Evolutionary conservation across 768 basidiomycete genomes (phyloP).

Genomic region (Rhizopogon vesiculosus): DNA sequence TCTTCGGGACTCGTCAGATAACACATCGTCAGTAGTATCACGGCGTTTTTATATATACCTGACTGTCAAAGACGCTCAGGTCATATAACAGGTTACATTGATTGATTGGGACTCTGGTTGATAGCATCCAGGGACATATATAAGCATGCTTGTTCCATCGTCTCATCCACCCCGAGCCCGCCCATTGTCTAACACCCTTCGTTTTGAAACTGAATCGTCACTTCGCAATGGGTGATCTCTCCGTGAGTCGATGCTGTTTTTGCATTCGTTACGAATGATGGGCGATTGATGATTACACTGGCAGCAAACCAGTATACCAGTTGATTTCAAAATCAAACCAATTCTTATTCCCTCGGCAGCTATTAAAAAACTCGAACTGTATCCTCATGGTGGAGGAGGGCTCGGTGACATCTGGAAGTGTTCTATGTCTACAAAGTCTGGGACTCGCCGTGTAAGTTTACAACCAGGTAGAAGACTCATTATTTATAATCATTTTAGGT

Average conservation of each 20-base stretch:
- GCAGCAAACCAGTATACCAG: neutral
- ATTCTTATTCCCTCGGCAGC: neutral
- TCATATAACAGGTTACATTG: neutral
- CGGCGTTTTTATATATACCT: neutral
- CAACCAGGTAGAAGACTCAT: no score
- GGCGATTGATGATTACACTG: neutral
- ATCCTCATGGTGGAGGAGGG: neutral
- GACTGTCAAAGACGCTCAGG: neutral
- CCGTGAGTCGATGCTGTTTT: neutral
- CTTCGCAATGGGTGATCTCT: neutral
- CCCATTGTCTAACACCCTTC: no score
- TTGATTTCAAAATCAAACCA: neutral
- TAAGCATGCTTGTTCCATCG: neutral
- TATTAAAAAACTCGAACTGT: neutral
- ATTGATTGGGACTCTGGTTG: neutral
- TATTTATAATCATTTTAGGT: neutral
- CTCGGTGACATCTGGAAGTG: conserved; percentile 7
- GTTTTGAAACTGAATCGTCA: neutral
- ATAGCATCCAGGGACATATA: neutral
- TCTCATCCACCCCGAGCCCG: neutral
- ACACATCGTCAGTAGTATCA: neutral
- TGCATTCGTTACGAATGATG: neutral
- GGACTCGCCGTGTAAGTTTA: neutral
- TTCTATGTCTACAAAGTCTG: neutral
- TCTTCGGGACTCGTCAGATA: neutral